phyloP scores from a whole-genome alignment of 2,329 filamentous ascomycete genomes.

The Thermoascus crustaceus region DNA sequence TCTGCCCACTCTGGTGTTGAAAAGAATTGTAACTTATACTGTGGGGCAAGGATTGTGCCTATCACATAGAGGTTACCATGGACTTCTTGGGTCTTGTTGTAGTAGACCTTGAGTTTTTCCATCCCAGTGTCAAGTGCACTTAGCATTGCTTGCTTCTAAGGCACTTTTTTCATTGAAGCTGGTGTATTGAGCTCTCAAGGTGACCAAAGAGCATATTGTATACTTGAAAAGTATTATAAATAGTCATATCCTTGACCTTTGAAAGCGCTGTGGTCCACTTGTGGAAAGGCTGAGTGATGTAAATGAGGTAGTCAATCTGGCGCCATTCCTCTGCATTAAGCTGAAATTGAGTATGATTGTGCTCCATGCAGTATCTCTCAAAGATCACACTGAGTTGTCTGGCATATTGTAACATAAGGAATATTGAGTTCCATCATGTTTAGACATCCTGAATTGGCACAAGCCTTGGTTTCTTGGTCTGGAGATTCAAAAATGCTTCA shows the following conservation, averaged over 20 bases:
- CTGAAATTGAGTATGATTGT: constrained; percentile 2
- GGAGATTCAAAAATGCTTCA: constrained; percentile 9
- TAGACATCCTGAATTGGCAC: constrained; percentile 11
- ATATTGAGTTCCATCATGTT: constrained; percentile 13
- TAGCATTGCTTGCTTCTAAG: constrained; percentile 11
- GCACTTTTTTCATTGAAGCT: constrained; percentile 10
- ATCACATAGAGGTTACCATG: constrained; percentile 11
- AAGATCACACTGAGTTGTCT: constrained; percentile 5
- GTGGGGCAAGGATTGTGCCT: constrained; percentile 8
- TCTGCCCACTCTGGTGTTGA: constrained; percentile 7
- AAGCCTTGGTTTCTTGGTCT: constrained; percentile 8
- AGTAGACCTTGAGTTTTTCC: constrained; percentile 5
- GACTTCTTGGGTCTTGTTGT: constrained; percentile 9
- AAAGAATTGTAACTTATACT: constrained; percentile 13
- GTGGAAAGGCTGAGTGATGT: constrained; percentile 14
- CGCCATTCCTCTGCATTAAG: constrained; percentile 8
- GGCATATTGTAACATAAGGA: constrained; percentile 10
- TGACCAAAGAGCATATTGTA: constrained; percentile 14
- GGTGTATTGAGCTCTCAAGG: constrained; percentile 5
- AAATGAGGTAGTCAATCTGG: constrained; percentile 13
- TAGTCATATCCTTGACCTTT: constrained; percentile 10
- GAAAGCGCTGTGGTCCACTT: constrained; percentile 8
- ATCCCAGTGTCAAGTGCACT: constrained; percentile 3
- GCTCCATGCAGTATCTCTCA: neutral
- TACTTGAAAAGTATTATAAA: constrained; percentile 10